Evolutionary conservation across 768 basidiomycete genomes (phyloP), one percentile per base, ranked within the genome.

Genomic region (Kwoniella pini): DNA sequence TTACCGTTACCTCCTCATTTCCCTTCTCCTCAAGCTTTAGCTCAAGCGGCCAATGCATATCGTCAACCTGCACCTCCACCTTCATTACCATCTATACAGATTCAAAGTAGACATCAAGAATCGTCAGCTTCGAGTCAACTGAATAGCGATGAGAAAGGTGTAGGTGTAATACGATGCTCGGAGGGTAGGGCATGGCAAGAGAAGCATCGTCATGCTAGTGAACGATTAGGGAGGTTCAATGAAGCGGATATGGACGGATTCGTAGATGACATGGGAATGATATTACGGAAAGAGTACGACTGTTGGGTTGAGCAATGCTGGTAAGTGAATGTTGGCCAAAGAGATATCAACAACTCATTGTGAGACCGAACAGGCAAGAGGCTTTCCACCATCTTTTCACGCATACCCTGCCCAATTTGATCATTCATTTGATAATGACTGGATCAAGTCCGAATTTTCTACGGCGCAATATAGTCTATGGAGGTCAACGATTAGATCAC

Each of bases 251-350:
- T 76, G 56, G 78, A 77, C 43, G 66, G 66, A 33, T 77, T 79
- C 40, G 70, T 78, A 26, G 62, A 64, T 49, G 72, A 78, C 62
- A 69, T 79, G 63, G 71, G 69, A 0, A 58, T 68, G 42, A 70
- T 79, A 26, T 45, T 77, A 46, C 49, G 74, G 33, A 72, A 71
- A 42, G 77, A 79, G 54, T 75, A 66, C 53, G 78, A 79, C 53
- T 72, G 71, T 45, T 78, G 75, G 75, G 72, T 78, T n/a, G 77
- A 78, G 50, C 71, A 76, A 53, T 78, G 77, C 62, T 78, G 77
- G 77, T 78, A 60, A 66, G 74, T 68, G 1, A 6, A n/a, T 7
- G 46, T 27, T 5, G 24, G 6, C 5, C 11, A 19, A 42, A 10
- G 11, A 42, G 40, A 42, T 19, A 6, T 13, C 5, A 10, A 11